Base-by-base conservation (phyloP, 805 yeast species). In the Candida manassasensis region DNA sequence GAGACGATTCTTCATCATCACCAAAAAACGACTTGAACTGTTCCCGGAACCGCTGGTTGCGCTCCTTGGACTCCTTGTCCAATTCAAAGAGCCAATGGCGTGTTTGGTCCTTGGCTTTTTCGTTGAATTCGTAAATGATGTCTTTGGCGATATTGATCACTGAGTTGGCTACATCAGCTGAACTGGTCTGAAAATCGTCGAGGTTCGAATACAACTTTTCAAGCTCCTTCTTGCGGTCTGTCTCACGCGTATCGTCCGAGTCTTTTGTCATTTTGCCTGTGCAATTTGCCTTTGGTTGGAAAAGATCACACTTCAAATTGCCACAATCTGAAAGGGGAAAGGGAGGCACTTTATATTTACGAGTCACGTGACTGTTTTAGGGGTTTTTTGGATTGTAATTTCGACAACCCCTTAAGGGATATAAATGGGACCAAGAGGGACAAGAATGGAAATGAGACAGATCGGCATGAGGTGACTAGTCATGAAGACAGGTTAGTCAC, bases 131-230 rank as follows among this genome's bases (percentile, higher is more conserved):
- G 18, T 24, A 41, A 11, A 57, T 28, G 3, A 53, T 41, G 18
- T 53, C 52, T 30, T 33, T 34, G 14, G 62, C 53, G 19, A 48
- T 36, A 27, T 53, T 48, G 33, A 50, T 49, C 5, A 62, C 21
- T 10, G 55, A 46, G 22, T 49, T 51, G 13, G 66, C 48, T 13
- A 57, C 40, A 6, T 50, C 47, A 10, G 53, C 48, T n/a, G 61
- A 37, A 21, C 45, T 45, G 21, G 44, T 42, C 29, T 57, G 53
- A 21, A 58, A 35, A 15, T 52, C 55, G 22, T 57, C 51, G 24
- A 61, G 45, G 19, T 43, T 43, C 13, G 44, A 42, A 32, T 52
- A 48, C 21, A 59, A 48, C 17, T 43, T 35, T 27, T 56, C 59
- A 30, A 52, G 39, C 11, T 55, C 56, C 16, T 48, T 44, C 36